These are phyloP conservation scores for Polytolypa hystricis DNA, from an alignment of 2,329 filamentous ascomycete genomes.

Conservation along the genomic window DNA sequence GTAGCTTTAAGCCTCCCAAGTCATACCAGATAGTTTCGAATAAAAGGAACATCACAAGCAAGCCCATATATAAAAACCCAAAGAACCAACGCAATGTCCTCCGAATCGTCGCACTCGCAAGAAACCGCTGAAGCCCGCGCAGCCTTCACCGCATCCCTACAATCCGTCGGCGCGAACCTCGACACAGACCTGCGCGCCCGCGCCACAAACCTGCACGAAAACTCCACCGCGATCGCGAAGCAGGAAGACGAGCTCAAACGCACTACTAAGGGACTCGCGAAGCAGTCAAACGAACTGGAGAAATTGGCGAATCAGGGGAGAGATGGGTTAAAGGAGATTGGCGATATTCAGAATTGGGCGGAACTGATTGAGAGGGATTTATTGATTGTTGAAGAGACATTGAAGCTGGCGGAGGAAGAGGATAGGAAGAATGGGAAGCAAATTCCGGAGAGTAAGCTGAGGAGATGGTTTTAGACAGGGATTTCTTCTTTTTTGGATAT, in stretches of 20 bases:
- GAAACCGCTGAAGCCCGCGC: slow-evolving; percentile 32
- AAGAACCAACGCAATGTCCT: slow-evolving; percentile 8
- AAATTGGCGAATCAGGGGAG: slow-evolving; percentile 44
- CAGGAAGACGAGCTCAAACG: slow-evolving; percentile 45
- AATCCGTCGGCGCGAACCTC: slow-evolving; percentile 36
- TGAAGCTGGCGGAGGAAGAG: slow-evolving; percentile 26
- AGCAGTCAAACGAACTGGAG: slow-evolving; percentile 44
- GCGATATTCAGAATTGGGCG: slow-evolving; percentile 56
- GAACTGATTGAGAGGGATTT: slow-evolving; percentile 47
- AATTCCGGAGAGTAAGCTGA: slow-evolving; percentile 11
- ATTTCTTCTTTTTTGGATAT: not conserved
- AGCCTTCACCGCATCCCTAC: slow-evolving; percentile 35
- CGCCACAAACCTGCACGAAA: slow-evolving; percentile 45
- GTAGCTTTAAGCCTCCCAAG: too few species aligned
- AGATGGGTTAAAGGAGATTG: slow-evolving; percentile 49
- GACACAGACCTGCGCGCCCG: slow-evolving; percentile 44
- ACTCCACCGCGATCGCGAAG: slow-evolving; percentile 41
- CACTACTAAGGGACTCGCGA: slow-evolving; percentile 39
- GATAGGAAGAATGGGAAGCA: slow-evolving; percentile 12
- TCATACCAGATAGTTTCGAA: too few species aligned
- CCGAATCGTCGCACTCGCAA: slow-evolving; percentile 16
- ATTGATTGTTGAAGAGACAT: slow-evolving; percentile 32
- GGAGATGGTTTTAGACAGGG: slow-evolving; percentile 11
- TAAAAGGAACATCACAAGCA: too few species aligned
- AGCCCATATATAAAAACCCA: too few species aligned